These are phyloP conservation scores for Asterella californica DNA, from an alignment of 225 moss, liverwort and hornwort genomes.

Conservation along the genomic window DNA sequence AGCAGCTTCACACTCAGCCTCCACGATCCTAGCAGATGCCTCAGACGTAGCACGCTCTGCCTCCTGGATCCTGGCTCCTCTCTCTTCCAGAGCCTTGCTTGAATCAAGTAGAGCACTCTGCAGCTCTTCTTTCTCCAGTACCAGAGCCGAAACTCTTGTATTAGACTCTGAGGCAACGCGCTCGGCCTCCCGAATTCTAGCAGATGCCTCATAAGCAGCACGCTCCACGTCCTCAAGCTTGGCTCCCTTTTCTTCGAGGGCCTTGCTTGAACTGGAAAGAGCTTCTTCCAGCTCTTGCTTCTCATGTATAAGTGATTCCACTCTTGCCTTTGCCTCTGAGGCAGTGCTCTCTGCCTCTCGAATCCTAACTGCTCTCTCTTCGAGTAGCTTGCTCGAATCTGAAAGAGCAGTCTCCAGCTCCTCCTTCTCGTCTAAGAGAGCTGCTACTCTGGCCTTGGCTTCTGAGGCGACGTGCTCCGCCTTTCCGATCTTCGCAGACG, in stretches of 20 bases:
- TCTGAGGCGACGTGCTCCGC: constrained; percentile 12
- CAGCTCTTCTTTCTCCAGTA: not conserved
- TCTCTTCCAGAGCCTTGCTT: not conserved
- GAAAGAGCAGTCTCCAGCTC: constrained; percentile 5
- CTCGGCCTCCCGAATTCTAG: constrained; percentile 7
- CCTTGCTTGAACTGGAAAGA: not conserved
- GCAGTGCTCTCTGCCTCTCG: constrained; percentile 8
- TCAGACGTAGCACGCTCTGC: constrained; percentile 7
- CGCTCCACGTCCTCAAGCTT: not conserved
- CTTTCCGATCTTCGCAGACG: not conserved
- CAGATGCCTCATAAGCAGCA: not conserved
- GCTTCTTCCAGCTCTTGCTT: not conserved
- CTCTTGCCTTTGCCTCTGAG: not conserved
- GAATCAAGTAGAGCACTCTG: not conserved
- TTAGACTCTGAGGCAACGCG: not conserved
- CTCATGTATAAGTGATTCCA: not conserved
- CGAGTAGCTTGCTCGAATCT: not conserved
- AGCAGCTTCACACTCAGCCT: not conserved
- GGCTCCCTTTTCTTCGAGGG: not conserved
- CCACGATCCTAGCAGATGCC: not conserved
- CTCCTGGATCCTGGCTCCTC: not conserved
- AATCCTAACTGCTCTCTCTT: not conserved
- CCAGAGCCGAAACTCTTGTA: not conserved
- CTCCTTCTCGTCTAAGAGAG: constrained; percentile 6
- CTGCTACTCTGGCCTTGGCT: constrained; percentile 1